Conservation (phyloP, 768 basidiomycete species). For the Mycena pura region DNA sequence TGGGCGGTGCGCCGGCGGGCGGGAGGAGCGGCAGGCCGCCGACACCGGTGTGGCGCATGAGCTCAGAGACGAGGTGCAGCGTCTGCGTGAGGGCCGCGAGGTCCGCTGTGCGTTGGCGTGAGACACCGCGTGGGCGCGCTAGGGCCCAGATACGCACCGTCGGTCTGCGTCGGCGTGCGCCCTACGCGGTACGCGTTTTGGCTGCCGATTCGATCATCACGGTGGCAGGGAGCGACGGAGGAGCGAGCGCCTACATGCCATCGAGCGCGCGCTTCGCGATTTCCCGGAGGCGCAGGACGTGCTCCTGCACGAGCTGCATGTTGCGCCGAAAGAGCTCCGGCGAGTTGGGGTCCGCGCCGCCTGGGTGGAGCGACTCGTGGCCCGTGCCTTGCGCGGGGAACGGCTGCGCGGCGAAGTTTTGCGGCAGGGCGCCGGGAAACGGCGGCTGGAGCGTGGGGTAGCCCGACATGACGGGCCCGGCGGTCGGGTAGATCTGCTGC, state of each 20-base stretch:
- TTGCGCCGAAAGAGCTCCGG: slow-evolving; percentile 69
- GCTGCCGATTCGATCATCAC: slow-evolving; percentile 35
- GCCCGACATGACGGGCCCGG: slow-evolving; percentile 2
- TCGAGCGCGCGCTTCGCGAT: slow-evolving; percentile 55
- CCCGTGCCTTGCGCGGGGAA: slow-evolving; percentile 1
- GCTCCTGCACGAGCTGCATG: slow-evolving; percentile 53
- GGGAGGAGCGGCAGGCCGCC: slow-evolving; percentile 66
- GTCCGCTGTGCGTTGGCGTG: slow-evolving; percentile 40
- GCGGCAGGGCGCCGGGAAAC: too few species aligned
- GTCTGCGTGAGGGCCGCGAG: slow-evolving; percentile 58
- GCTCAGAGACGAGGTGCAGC: slow-evolving; percentile 51
- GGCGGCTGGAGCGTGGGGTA: slow-evolving; percentile 1
- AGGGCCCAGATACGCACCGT: slow-evolving; percentile 49
- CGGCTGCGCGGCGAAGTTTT: neutral
- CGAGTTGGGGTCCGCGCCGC: slow-evolving; percentile 60
- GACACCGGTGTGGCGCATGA: slow-evolving; percentile 65
- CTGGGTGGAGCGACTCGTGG: slow-evolving; percentile 33
- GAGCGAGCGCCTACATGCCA: slow-evolving; percentile 56
- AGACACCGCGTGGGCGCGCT: neutral
- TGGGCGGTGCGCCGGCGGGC: slow-evolving; percentile 37
- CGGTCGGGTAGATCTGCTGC: neutral
- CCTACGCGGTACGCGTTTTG: slow-evolving; percentile 68
- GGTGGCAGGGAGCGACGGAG: neutral
- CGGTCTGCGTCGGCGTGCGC: slow-evolving; percentile 59
- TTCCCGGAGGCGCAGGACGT: slow-evolving; percentile 54